These are phyloP conservation scores for Musa beccarii DNA, from an alignment of 176 grass and related monocot species.

Conservation along the genomic window DNA sequence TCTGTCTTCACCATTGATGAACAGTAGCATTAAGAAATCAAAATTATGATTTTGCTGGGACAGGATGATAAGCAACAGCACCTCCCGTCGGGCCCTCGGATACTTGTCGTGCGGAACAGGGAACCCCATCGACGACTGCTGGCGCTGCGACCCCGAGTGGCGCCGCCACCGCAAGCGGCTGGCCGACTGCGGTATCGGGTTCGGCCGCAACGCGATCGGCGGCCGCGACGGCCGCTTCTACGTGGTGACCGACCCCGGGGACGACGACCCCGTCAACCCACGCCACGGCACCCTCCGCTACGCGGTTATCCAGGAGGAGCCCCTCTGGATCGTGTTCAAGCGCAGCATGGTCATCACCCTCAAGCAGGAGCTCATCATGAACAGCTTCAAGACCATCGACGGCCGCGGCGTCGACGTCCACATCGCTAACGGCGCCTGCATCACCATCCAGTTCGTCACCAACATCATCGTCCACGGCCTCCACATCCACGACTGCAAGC, in stretches of 20 bases:
- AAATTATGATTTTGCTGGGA: neutral
- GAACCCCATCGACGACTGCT: conserved; percentile 29
- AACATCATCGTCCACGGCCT: conserved; percentile 31
- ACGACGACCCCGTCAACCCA: conserved; percentile 23
- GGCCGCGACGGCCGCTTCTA: conserved; percentile 21
- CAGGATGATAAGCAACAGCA: conserved; percentile 13
- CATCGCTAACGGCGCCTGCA: conserved; percentile 30
- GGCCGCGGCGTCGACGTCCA: conserved; percentile 24
- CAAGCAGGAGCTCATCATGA: conserved; percentile 30
- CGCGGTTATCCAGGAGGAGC: conserved; percentile 18
- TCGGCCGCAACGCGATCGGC: conserved; percentile 21
- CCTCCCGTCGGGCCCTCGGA: neutral
- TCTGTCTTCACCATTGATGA: too few relatives aligned
- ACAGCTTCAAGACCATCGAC: conserved; percentile 33
- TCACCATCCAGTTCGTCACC: conserved; percentile 28
- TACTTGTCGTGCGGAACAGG: conserved; percentile 22
- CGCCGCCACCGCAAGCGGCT: conserved; percentile 19
- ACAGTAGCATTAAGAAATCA: too few relatives aligned
- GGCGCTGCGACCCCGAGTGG: conserved; percentile 27
- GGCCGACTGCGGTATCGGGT: conserved; percentile 26
- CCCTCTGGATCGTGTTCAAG: conserved; percentile 28
- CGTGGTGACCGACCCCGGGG: conserved; percentile 19
- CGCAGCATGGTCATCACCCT: conserved; percentile 31
- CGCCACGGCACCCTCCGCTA: conserved; percentile 18
- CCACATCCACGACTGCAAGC: conserved; percentile 25